Conservation (phyloP, 2,329 filamentous ascomycete species). For the Eurotiales sp. region DNA sequence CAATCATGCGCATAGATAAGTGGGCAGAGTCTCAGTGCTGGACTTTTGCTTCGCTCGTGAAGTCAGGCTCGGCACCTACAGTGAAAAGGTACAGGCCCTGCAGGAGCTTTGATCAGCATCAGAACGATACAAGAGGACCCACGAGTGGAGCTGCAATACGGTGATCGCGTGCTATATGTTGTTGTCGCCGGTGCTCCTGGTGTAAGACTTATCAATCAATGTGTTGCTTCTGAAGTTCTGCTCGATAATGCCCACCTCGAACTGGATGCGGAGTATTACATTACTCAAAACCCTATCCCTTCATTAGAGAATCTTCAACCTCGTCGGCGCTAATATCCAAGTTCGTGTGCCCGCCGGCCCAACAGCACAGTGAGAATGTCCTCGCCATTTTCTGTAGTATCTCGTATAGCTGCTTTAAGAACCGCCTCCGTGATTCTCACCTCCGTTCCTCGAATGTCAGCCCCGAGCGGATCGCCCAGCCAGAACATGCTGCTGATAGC, state of each 20-base stretch:
- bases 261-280: conserved; percentile 95
- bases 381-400: too few species aligned
- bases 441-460: too few species aligned
- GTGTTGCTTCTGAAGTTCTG: conserved; percentile 80
- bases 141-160: conserved; percentile 85
- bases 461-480: too few species aligned
- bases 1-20: conserved; percentile 64
- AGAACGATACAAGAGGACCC: conserved; percentile 83
- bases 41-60: conserved; percentile 96
- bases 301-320: conserved; percentile 96
- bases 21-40: conserved; percentile 80
- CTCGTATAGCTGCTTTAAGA: too few species aligned
- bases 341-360: too few species aligned
- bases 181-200: conserved; percentile 86
- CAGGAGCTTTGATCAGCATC: conserved; percentile 83
- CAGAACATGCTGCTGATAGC: too few species aligned
- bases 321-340: conserved; percentile 88
- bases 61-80: conserved; percentile 85
- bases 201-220: conserved; percentile 80
- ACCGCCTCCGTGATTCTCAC: too few species aligned
- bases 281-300: conserved; percentile 90
- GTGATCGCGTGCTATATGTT: conserved; percentile 91
- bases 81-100: conserved; percentile 74
- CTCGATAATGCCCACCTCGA: conserved; percentile 72
- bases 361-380: too few species aligned